A percentile compares a stretch with the other conserved stretches of the same genome.
Conservation (phyloP, 805 yeast species). For the Peterozyma xylosa region DNA sequence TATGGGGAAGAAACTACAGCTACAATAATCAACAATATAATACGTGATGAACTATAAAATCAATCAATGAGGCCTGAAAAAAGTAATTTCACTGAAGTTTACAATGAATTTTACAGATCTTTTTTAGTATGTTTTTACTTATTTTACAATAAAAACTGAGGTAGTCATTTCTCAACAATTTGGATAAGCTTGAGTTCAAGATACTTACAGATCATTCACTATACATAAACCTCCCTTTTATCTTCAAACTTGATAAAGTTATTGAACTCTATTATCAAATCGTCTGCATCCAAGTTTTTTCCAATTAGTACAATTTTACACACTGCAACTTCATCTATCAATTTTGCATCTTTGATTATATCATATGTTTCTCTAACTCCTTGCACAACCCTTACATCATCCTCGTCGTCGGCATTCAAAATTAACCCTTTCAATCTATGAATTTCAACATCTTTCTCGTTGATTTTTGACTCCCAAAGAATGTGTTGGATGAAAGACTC, state of each 20-base stretch:
- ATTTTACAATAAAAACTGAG: too few relatives aligned
- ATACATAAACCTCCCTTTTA: too few relatives aligned
- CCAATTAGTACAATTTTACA: constrained; percentile 76
- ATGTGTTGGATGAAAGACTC: constrained; percentile 62
- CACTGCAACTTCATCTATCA: constrained; percentile 24
- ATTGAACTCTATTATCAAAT: constrained; percentile 25
- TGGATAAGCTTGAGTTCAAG: too few relatives aligned
- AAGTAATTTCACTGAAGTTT: too few relatives aligned
- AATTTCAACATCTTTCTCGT: constrained; percentile 47
- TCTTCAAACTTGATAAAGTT: constrained; percentile 3
- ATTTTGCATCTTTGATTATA: constrained; percentile 37
- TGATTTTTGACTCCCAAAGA: constrained; percentile 62
- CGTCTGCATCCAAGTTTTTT: constrained; percentile 38
- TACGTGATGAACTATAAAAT: too few relatives aligned
- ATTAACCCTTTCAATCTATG: constrained; percentile 80
- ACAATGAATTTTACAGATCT: too few relatives aligned
- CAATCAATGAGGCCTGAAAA: too few relatives aligned
- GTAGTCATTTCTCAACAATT: too few relatives aligned
- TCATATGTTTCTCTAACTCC: constrained; percentile 95
- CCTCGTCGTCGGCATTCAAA: constrained; percentile 24
- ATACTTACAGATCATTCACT: too few relatives aligned
- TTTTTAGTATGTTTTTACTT: too few relatives aligned
- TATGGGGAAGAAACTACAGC: too few relatives aligned
- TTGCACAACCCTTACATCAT: constrained; percentile 58
- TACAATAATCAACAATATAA: too few relatives aligned